Base-by-base conservation (phyloP, 1,284 basidiomycete genomes). In the Microbotryum intermedium region DNA sequence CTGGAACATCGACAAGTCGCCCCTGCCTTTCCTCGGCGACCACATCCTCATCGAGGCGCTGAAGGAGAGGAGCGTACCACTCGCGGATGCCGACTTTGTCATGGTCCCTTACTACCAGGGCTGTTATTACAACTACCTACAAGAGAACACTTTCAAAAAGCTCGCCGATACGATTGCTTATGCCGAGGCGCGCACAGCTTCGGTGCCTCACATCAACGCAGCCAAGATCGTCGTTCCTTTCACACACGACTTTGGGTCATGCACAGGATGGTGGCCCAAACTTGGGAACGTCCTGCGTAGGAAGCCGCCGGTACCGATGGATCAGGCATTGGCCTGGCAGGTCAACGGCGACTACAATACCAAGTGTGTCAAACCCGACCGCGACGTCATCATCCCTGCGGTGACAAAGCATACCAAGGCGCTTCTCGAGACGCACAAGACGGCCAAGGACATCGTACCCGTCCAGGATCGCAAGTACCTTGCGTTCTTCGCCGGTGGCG, bases 181-280 rank as follows among this genome's bases (percentile, higher is more conserved):
- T 49, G 63, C 67, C 59, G 68, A 69, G 49, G 55, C 57, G 6
- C 57, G 66, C 57, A 62, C 70, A 53, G 64, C 70, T 34, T 61
- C 72, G 4, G 54, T 68, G 0, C 53, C 61, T 2, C 58, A 70
- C 30, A 59, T 73, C 42, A 63, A 68, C 4, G 70, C 70, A 26
- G 65, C 69, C 9, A 68, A 72, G 26, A 66, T 75, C 39, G 69
- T 74, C 4, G 55, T 77, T 18, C 73, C 75, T 11, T 69, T 78
- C 64, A 77, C 76, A 29, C 77, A 77, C 69, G 77, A 79, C 68
- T 79, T 76, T 74, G 77, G 77, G 18, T 68, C 61, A 26, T 67
- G 66, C 59, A 69, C 66, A 2, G 66, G 67, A 4, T 70, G 65
- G 61, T 67, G 68, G 68, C 61, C 65, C 8, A 57, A 57, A 25